Evolutionary conservation across 208 protist genomes (phyloP).

Genomic region (Acanthamoeba castellanii): DNA sequence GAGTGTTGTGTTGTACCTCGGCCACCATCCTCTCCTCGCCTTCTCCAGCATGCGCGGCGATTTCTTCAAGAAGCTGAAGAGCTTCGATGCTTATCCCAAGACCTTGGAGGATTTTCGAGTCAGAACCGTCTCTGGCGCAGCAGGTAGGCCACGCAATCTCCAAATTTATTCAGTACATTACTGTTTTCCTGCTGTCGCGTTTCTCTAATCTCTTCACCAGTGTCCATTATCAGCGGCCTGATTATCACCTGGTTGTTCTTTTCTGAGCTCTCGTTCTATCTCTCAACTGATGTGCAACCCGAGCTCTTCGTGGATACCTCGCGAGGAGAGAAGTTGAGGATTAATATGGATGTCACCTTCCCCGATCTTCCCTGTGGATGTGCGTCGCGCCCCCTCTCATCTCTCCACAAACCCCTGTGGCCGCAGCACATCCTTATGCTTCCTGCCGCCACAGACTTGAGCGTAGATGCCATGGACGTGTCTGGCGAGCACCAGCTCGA

Average conservation of each 20-base stretch:
- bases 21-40: no score
- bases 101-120: conserved; percentile 84
- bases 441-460: conserved; percentile 75
- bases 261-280: conserved; percentile 84
- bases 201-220: conserved; percentile 1
- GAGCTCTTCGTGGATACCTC: conserved; percentile 85
- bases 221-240: conserved; percentile 83
- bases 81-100: conserved; percentile 83
- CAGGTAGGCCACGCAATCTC: not conserved
- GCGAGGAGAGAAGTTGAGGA: conserved; percentile 84
- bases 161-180: not conserved
- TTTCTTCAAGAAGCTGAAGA: conserved; percentile 70
- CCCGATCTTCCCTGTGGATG: conserved; percentile 85
- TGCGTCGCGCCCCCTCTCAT: conserved; percentile 76
- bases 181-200: not conserved
- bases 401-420: not conserved
- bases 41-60: not conserved
- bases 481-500: conserved; percentile 88
- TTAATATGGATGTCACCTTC: conserved; percentile 88
- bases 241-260: conserved; percentile 87
- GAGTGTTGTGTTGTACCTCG: not conserved
- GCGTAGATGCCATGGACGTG: conserved; percentile 89
- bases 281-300: conserved; percentile 81
- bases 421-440: not conserved
- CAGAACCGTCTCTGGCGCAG: conserved; percentile 80